Conservation (phyloP, 163 green algal species). For the Volvox carteri region DNA sequence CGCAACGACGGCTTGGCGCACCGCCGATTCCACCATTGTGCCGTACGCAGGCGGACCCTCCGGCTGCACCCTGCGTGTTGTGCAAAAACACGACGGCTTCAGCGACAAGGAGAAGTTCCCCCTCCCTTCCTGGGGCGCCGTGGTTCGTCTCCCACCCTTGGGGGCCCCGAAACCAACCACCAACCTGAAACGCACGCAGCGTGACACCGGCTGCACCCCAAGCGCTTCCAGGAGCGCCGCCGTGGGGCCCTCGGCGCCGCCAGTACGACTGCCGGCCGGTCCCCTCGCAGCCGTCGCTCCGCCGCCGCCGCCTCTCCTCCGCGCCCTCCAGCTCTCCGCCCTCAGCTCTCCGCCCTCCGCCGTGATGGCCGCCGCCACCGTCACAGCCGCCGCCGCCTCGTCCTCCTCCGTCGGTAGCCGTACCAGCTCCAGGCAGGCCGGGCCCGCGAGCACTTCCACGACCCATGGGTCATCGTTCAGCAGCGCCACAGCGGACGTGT, state of each 20-base stretch:
- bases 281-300: not conserved
- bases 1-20: conserved; percentile 22
- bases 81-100: too few relatives aligned
- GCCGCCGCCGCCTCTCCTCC: not conserved
- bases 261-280: not conserved
- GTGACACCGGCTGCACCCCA: conserved; percentile 12
- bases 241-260: not conserved
- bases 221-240: conserved; percentile 16
- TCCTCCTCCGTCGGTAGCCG: not conserved
- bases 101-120: too few relatives aligned
- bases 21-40: conserved; percentile 15
- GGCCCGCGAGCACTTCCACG: conserved; percentile 14
- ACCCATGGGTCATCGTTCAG: conserved; percentile 45
- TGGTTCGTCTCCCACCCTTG: too few relatives aligned
- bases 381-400: not conserved
- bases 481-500: not conserved
- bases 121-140: too few relatives aligned
- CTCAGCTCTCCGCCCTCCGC: not conserved
- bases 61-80: not conserved
- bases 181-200: conserved; percentile 18
- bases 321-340: too few relatives aligned
- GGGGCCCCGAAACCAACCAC: too few relatives aligned
- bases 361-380: not conserved
- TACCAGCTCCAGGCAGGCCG: conserved; percentile 12
- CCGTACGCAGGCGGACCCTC: not conserved